phyloP scores from a whole-genome alignment of 768 basidiomycete genomes.

The Cyathus striatus region DNA sequence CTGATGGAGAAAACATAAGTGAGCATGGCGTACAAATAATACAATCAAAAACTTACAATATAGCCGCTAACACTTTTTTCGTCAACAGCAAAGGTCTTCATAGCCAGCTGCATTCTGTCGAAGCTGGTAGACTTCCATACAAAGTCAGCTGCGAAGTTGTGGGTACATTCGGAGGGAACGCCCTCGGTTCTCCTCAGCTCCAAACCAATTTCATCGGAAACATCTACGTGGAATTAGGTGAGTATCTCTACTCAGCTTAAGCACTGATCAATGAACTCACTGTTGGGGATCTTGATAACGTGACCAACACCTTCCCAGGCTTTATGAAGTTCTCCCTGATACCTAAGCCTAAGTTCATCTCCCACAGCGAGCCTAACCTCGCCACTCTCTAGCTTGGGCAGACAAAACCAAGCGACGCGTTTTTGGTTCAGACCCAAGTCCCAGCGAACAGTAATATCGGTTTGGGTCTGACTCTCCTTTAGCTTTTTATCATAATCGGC shows the following conservation, averaged over 20 bases:
- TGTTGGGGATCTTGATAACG: slow-evolving; percentile 99
- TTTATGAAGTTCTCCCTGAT: slow-evolving; percentile 85
- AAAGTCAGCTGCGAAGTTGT: slow-evolving; percentile 96
- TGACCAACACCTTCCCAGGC: slow-evolving; percentile 97
- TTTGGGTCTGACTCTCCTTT: slow-evolving; percentile 98
- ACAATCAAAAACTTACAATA: slow-evolving; percentile 58
- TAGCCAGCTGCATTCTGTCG: slow-evolving; percentile 97
- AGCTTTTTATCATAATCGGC: slow-evolving; percentile 98
- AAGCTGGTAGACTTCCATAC: slow-evolving; percentile 99
- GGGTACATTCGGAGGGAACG: slow-evolving; percentile 89
- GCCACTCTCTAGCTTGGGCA: slow-evolving; percentile 97
- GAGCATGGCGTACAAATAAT: not conserved
- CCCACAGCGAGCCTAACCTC: slow-evolving; percentile 96
- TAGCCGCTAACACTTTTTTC: slow-evolving; percentile 99
- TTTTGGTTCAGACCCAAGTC: slow-evolving; percentile 98
- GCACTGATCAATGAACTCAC: slow-evolving; percentile 39
- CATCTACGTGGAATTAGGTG: slow-evolving; percentile 48
- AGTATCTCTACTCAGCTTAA: slow-evolving; percentile 7
- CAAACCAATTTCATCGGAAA: slow-evolving; percentile 96
- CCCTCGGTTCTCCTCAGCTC: slow-evolving; percentile 89
- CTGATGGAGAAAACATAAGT: slow-evolving; percentile 30
- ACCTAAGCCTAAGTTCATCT: slow-evolving; percentile 88
- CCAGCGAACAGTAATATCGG: slow-evolving; percentile 94
- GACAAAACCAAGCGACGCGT: slow-evolving; percentile 94
- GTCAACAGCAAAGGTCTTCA: slow-evolving; percentile 99